Base-by-base conservation (phyloP, 306 rosid species). In the Prunus dulcis region DNA sequence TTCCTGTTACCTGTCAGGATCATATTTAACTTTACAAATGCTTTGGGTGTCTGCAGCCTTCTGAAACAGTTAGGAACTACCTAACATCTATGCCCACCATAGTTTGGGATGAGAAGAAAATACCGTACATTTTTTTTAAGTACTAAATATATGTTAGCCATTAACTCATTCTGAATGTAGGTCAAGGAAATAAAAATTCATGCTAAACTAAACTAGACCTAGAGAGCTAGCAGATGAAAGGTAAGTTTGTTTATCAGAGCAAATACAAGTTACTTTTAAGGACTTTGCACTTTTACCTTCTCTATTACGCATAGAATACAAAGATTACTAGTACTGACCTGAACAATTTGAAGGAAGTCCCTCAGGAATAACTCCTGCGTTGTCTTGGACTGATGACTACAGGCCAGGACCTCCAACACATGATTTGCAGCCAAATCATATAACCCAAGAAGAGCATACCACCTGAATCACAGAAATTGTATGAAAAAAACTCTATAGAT, bases 351-450 rank as follows among this genome's bases (percentile, higher is more conserved):
- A 69, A 95, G 91, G 83, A 90, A 90, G 64, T 92, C 90, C 62
- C 83, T 73, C 70, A 95, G 82, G 79, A 92, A 90, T 78, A 88
- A 78, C 74, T 95, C 97, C 86, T 95, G 99, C 20, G 87, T 87
- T 65, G 85, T 82, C 93, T 90, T 95, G 76, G 99, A 87, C 89
- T 95, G 99, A 86, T 92, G 99, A 82, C 95, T 85, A 78, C 99
- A 89, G 46, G 85, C 96, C 81, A 95, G 86, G 79, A 92, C 87
- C 80, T 92, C 93, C 83, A 82, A 68, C 92, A 95, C 87, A 84
- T 90, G 98, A 77, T 88, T 85, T 79, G 87, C 92, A 74, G 99
- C 99, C 79, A 91, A 83, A 72, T 92, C 97, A 83, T 80, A 88
- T 82, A 87, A 83, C 82, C 88, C 99, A 78, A 95, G 92, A 79